Percentiles rank a stretch among this genome's conserved stretches.
Evolutionary conservation across 2,329 filamentous ascomycete genomes (phyloP).

Genomic region (Neofusicoccum sp.): DNA sequence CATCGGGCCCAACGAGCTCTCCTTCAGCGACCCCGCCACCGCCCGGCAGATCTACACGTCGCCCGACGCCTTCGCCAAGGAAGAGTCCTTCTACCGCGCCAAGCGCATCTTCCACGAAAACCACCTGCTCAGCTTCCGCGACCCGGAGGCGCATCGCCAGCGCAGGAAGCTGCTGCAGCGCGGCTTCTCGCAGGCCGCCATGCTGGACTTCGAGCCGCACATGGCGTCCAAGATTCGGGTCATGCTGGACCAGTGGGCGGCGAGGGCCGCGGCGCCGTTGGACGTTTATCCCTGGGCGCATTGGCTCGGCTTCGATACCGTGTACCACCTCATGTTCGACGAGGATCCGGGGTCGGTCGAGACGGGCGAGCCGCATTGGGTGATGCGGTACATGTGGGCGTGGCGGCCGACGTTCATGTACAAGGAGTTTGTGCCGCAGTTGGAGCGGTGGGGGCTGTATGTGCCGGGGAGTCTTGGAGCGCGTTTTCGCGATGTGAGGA

Average conservation of each 20-base stretch:
- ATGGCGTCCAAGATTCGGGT: neutral
- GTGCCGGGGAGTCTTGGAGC: neutral
- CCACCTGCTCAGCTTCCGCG: neutral
- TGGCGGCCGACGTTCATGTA: constrained; percentile 1
- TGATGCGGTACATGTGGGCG: neutral
- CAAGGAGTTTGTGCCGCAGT: neutral
- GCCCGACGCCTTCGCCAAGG: neutral
- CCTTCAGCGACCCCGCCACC: neutral
- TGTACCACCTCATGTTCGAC: constrained; percentile 6
- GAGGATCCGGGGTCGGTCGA: neutral
- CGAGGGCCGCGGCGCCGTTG: neutral
- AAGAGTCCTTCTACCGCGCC: constrained; percentile 1
- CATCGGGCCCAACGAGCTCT: constrained; percentile 19
- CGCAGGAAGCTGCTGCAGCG: constrained; percentile 2
- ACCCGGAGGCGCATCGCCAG: neutral
- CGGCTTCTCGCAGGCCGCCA: constrained; percentile 5
- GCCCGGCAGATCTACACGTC: neutral
- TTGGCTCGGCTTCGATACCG: neutral
- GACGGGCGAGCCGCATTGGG: neutral
- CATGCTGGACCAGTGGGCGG: constrained; percentile 6
- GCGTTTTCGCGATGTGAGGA: neutral
- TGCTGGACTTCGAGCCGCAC: neutral
- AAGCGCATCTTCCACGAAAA: constrained; percentile 3
- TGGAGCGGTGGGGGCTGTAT: neutral
- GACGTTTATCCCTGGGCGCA: neutral